Percentiles rank a stretch among this genome's conserved stretches.
Conservation (phyloP, 176 grass and related monocot genomes). For the Aegilops umbellulata region DNA sequence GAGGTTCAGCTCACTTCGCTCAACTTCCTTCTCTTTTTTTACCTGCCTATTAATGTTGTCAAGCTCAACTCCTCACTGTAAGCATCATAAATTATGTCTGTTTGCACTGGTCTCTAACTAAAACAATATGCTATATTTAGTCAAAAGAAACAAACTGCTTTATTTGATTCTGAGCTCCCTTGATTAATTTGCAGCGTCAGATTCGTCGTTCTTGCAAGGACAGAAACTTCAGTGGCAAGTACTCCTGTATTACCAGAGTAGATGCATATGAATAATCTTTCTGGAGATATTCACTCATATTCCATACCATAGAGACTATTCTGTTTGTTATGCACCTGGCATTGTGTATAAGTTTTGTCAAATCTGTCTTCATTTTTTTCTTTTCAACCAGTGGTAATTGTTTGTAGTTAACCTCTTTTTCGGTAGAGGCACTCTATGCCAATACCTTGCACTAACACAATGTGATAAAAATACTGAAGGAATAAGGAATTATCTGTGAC, state of each 20-base stretch:
- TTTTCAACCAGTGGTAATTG: neutral
- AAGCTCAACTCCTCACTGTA: neutral
- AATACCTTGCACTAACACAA: too few species aligned
- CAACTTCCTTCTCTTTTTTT: too few species aligned
- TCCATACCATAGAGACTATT: neutral
- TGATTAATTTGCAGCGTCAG: conserved; percentile 52
- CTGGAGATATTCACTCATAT: neutral
- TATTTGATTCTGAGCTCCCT: neutral
- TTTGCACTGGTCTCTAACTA: neutral
- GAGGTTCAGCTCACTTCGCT: conserved; percentile 35
- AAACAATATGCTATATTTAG: neutral
- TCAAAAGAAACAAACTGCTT: neutral
- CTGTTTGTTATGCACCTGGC: neutral
- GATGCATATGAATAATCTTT: neutral
- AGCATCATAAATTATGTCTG: neutral
- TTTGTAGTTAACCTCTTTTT: too few species aligned
- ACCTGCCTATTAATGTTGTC: neutral
- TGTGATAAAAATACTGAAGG: too few species aligned
- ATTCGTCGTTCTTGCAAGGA: conserved; percentile 45
- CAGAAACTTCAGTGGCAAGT: neutral
- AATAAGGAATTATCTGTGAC: too few species aligned
- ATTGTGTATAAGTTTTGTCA: neutral
- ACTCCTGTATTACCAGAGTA: neutral
- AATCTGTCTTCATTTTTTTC: neutral
- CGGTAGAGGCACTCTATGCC: too few species aligned